Evolutionary conservation across 78 protist genomes (phyloP), one percentile per base, ranked within the genome.

Genomic region (Chrysochromulina tobinii): DNA sequence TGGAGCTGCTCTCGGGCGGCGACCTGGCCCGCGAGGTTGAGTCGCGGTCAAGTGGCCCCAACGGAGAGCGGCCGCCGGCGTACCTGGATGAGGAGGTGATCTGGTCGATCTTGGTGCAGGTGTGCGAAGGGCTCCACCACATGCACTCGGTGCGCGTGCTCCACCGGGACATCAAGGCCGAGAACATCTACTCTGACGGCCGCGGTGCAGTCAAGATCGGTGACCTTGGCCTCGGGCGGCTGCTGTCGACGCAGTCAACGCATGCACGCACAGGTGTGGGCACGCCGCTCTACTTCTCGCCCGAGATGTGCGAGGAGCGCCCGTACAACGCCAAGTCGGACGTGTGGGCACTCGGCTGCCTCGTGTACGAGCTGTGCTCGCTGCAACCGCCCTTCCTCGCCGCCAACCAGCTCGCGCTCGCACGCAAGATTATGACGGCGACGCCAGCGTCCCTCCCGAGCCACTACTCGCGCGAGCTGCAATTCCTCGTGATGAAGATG

Each of bases 341-440:
- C 61, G 77, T 93, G 27, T 93, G 95, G 95, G 23, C 67, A 4
- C 59, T 93, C 14, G 95, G 95, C 48, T 66, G 81, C 58, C 0
- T 88, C 38, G 14, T 89, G 51, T 93, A 90, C 87, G 92, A 93
- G 92, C 38, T 69, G 79, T 5, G n/a, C 12, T n/a, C 53, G 18
- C 50, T 11, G 51, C 51, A 3, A 2, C 79, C 79, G 79, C 79
- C 79, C 14, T 69, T 69, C 15, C 25, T 69, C 18, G 79, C 79
- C 9, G 6, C 79, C 25, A 69, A 38, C 51, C 79, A 69, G 51
- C 8, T 38, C 25, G 79, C 38, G 51, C 79, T 69, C 38, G 51
- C 79, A 18, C 79, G 79, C 79, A 69, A n/a, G 51, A 69, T 69
- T 51, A 3, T 27, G 79, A 5, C 5, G 51, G 3, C 53, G 14